Evolutionary conservation across 805 yeast species (phyloP), one percentile per base, ranked within the genome.

Genomic region (Lipomyces starkeyi): DNA sequence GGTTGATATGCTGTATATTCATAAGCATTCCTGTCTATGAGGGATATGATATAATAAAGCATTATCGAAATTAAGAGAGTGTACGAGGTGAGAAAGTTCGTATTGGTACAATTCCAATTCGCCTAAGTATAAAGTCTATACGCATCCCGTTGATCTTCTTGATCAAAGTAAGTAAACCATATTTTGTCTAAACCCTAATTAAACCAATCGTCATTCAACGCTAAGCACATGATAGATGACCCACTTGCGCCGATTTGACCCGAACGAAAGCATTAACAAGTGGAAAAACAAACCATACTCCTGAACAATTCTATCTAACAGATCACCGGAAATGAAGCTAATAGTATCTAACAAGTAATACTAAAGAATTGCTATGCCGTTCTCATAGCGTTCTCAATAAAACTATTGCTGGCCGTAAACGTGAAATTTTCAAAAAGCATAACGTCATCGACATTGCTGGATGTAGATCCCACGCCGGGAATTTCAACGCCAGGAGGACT

Each of bases 401-500:
- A 70, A 35, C 73, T 70, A 17, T 60, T 62, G 22, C 73, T 69
- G 2, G 73, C 73, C 13, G 67, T 65, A 47, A 65, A 70, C 13
- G 73, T 68, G 29, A 70, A 70, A 29, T 70, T 68, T 35, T 68
- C 69, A 54, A 70, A 70, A 17, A 56, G 40, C 22, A 43, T 25
- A 20, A 9, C 59, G 17, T 57, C 66, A 34, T 20, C 34, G 27
- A 55, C 17, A 27, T n/a, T 40, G 22, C 40, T 47, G 9, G 63
- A n/a, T 2, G 29, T 37, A 17, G 34, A 47, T 17, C 29, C 25
- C 22, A 22, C 20, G 4, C 62, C 64, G 22, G 67, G 64, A 43
- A 63, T 61, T 20, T 63, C 65, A 14, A 66, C 40, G n/a, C 63
- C 71, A 34, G 75, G 74, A 17, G 76, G 73, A 49, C 69, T 64